Base-by-base conservation (phyloP, 225 moss, liverwort and hornwort genomes). In the Polytrichum formosum region DNA sequence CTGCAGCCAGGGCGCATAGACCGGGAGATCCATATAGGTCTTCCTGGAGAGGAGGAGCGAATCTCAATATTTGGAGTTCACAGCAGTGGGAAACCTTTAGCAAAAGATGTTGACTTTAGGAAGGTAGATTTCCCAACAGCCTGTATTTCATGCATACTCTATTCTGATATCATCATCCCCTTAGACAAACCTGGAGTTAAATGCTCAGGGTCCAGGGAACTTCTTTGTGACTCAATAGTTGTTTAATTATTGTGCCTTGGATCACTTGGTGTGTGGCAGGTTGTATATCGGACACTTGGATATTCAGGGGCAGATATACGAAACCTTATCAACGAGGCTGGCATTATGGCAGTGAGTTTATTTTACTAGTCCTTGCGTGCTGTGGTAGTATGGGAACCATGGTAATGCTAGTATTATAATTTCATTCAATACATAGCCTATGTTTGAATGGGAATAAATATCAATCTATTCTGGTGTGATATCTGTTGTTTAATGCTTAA, bases 271-370 rank as follows among this genome's bases (percentile, higher is more conserved):
- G 63, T 81, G 56, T 74, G 78, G 76, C 81, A 98, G 98, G 88
- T 98, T 68, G 98, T 87, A 8, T 98, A 92, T 81, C 92, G 94
- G 37, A 94, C 98, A 58, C 79, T 98, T 37, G 98, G 98, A 72
- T 98, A 98, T 82, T 98, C 98, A 66, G 98, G 98, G 84, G 98
- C 98, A 67, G 98, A 98, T 68, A 91, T 98, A 67, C 78, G 98
- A 68, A 98, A 98, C 80, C 91, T 98, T n/a, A 90, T 98, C 54
- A 98, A 98, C 76, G 98, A 98, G 79, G 87, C 87, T 58, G 98
- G 91, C 71, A 98, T 98, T 71, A 98, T 98, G 98, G 98, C 98
- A 70, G 98, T 98, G 82, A 77, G 94, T 81, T 55, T 10, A 26
- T 21, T 62, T 5, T 8, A 8, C 35, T 35, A 35, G 35, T 22